Evolutionary conservation across 1,139 yeast species (phyloP).

Genomic region (Blastobotrys indianensis): DNA sequence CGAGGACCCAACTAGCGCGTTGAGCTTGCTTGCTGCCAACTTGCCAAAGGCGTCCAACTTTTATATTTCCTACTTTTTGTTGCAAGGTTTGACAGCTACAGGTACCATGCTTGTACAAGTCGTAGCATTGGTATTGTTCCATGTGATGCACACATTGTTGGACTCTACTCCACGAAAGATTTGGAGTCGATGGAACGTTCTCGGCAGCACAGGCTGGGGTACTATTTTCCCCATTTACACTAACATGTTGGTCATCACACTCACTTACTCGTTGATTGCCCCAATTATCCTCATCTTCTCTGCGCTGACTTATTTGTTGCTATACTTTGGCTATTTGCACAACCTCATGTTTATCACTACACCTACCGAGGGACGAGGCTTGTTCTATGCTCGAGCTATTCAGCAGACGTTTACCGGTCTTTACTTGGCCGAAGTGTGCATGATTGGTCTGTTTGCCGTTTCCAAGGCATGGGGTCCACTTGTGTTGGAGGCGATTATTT

Average conservation of each 20-base stretch:
- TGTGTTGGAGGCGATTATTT: constrained; percentile 61
- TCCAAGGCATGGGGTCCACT: constrained; percentile 96
- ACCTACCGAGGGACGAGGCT: constrained; percentile 73
- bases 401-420: constrained; percentile 85
- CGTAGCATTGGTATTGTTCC: constrained; percentile 62
- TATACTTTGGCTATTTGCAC: constrained; percentile 76
- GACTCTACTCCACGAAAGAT: constrained; percentile 85
- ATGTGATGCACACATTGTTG: constrained; percentile 59
- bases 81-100: constrained; percentile 80
- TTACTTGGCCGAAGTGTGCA: constrained; percentile 78
- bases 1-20: constrained; percentile 58
- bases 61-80: constrained; percentile 46
- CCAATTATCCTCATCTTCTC: constrained; percentile 73
- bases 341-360: constrained; percentile 66
- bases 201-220: constrained; percentile 76
- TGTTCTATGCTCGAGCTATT: constrained; percentile 80
- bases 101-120: constrained; percentile 78
- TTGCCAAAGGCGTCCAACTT: constrained; percentile 90
- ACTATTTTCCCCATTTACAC: constrained; percentile 81
- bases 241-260: constrained; percentile 69
- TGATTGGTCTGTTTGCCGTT: constrained; percentile 79
- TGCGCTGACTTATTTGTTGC: constrained; percentile 57
- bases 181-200: constrained; percentile 61
- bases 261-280: constrained; percentile 76
- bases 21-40: constrained; percentile 61